Conservation (phyloP, 1,284 basidiomycete genomes). For the Melampsora americana region DNA sequence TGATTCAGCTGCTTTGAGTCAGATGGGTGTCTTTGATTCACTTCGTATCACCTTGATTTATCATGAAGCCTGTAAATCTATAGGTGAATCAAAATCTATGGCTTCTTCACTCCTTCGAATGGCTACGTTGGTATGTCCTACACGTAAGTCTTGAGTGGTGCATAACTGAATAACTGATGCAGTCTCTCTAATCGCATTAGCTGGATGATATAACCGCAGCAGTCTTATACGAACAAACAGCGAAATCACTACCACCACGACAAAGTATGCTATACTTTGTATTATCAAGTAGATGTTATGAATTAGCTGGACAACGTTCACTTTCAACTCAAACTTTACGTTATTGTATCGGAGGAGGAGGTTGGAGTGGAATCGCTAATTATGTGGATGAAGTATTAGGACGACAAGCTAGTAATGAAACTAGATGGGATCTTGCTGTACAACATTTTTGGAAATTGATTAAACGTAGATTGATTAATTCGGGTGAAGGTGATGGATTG, state of each 20-base stretch:
- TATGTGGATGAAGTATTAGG: constrained; percentile 18
- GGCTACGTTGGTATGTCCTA: constrained; percentile 26
- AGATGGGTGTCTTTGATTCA: not conserved
- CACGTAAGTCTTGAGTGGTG: too few species aligned
- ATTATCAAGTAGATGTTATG: constrained; percentile 23
- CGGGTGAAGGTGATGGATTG: not conserved
- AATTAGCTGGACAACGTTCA: constrained; percentile 12
- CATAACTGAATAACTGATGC: too few species aligned
- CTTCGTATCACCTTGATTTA: constrained; percentile 27
- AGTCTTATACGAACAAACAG: constrained; percentile 33
- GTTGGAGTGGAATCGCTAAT: constrained; percentile 22
- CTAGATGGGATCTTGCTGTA: constrained; percentile 1
- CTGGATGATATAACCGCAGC: constrained; percentile 27
- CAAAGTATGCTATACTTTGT: constrained; percentile 12
- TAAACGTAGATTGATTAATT: constrained; percentile 1
- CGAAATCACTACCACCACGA: constrained; percentile 2
- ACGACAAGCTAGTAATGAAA: not conserved
- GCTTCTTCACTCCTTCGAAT: constrained; percentile 9
- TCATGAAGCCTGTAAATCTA: constrained; percentile 28
- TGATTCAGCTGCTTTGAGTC: constrained; percentile 17
- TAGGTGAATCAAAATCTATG: constrained; percentile 21
- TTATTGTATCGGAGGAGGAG: not conserved
- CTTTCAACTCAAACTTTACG: constrained; percentile 11
- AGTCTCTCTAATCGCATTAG: not conserved
- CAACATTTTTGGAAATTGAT: constrained; percentile 22